These are phyloP conservation scores for Sonneratia caseolaris DNA, from an alignment of 345 rosid genomes.

Conservation along the genomic window DNA sequence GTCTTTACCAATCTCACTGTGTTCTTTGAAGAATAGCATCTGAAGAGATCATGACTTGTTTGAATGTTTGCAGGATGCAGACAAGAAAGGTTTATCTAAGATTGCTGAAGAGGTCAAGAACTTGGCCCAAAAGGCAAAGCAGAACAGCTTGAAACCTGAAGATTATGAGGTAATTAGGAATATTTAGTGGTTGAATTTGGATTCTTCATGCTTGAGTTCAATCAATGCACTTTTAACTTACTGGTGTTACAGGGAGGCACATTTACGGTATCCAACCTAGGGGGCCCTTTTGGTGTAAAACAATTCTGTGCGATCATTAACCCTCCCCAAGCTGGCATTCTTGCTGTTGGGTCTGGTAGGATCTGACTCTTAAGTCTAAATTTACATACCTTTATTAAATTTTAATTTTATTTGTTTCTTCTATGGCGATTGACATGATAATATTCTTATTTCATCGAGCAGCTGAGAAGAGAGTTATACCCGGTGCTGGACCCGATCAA, in stretches of 20 bases:
- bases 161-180: conserved; percentile 65
- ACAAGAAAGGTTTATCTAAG: conserved; percentile 82
- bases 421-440: neutral
- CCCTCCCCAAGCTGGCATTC: conserved; percentile 95
- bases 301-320: conserved; percentile 90
- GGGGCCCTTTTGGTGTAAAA: conserved; percentile 95
- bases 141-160: conserved; percentile 83
- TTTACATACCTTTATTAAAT: neutral
- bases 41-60: neutral
- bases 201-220: neutral
- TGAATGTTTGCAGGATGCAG: conserved; percentile 56
- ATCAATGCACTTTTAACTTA: neutral
- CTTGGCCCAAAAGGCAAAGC: conserved; percentile 87
- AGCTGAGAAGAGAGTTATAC: conserved; percentile 92
- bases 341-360: conserved; percentile 87
- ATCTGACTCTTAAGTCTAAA: conserved; percentile 1
- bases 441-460: conserved; percentile 13
- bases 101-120: conserved; percentile 71
- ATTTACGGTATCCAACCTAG: conserved; percentile 87
- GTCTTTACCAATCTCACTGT: neutral
- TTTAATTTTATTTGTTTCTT: conserved; percentile 4
- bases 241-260: conserved; percentile 77
- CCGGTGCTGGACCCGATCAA: conserved; percentile 52
- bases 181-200: neutral
- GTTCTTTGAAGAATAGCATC: neutral